Evolutionary conservation across 768 basidiomycete species (phyloP), one percentile per base, ranked within the genome.

Genomic region (Hydnomerulius pinastri): DNA sequence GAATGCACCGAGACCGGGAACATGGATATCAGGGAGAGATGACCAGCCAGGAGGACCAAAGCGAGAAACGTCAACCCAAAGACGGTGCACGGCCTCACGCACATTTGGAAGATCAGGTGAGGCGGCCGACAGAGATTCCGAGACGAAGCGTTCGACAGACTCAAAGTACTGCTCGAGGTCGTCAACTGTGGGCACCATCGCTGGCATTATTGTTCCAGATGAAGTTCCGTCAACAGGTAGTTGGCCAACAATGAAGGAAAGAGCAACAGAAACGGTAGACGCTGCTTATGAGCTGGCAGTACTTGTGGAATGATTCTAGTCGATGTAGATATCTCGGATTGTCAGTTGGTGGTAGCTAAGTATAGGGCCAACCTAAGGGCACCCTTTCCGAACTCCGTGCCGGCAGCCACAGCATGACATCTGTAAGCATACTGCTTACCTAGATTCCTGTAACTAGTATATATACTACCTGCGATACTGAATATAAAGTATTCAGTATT

Each of bases 1-100:
- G 58, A 90, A 88, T 57, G 82, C 78, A 9, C 86, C 86, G 2
- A 90, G 77, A 29, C 77, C 77, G 15, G 86, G 84, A 39, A 88
- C 70, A 57, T 71, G 78, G 46, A 90, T 75, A 38, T 79, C 77
- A 10, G 75, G 72, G 18, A 80, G 60, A 42, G 69, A 47, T 18
- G 76, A 69, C 11, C 74, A 51, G n/a, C 67, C 65, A 52, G 73
- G 67, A 15, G 87, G 89, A 20, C 91, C 90, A 65, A 88, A 91
- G 49, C 91, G 84, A 40, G 87, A 78, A 53, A 93, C 81, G 62
- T 93, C 90, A 20, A 81, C 68, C 86, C 87, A 91, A 48, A 92
- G 73, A 21, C 83, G 78, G 56, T 87, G 78, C 18, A 85, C 67
- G 25, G 81, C 77, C 52, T 90, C 85, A 49, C 81, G 79, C 40